These are phyloP conservation scores for Chrysosporium keratinophilum DNA, from an alignment of 2,329 filamentous ascomycete genomes.

Conservation along the genomic window DNA sequence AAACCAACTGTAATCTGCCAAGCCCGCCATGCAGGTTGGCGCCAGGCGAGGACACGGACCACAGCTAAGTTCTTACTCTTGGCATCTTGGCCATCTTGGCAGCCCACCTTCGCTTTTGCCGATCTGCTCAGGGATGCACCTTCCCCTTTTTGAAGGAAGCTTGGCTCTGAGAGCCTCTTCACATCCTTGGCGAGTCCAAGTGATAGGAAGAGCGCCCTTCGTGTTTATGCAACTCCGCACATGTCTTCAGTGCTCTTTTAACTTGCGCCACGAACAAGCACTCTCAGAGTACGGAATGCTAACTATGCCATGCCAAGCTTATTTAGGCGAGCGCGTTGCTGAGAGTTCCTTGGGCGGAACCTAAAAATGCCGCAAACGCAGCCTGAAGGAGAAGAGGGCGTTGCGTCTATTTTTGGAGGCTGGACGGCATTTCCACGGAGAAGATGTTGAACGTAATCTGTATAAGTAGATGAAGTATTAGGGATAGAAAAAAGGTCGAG, in stretches of 20 bases:
- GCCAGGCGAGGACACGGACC: slow-evolving; percentile 8
- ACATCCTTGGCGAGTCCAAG: background rate
- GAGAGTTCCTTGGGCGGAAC: background rate
- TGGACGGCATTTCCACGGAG: background rate
- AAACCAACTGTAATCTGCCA: background rate
- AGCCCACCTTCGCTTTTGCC: background rate
- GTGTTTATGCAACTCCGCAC: background rate
- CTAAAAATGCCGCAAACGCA: background rate
- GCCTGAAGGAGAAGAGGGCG: background rate
- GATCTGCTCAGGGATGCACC: background rate
- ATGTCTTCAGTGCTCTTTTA: background rate
- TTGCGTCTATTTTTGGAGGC: background rate
- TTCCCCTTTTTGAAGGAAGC: background rate
- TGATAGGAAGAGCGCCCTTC: background rate
- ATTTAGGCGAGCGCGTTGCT: background rate
- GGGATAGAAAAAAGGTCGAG: too few species aligned
- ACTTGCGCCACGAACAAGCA: background rate
- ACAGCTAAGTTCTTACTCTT: slow-evolving; percentile 7
- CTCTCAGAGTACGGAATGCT: background rate
- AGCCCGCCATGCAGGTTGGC: background rate
- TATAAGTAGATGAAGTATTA: too few species aligned
- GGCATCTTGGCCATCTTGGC: slow-evolving; percentile 6
- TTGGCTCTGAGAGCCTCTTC: slow-evolving; percentile 5
- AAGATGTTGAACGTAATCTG: background rate
- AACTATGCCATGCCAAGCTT: background rate